These are phyloP conservation scores for Aspergillus sp. DNA, from an alignment of 2,329 filamentous ascomycete species.

Conservation along the genomic window DNA sequence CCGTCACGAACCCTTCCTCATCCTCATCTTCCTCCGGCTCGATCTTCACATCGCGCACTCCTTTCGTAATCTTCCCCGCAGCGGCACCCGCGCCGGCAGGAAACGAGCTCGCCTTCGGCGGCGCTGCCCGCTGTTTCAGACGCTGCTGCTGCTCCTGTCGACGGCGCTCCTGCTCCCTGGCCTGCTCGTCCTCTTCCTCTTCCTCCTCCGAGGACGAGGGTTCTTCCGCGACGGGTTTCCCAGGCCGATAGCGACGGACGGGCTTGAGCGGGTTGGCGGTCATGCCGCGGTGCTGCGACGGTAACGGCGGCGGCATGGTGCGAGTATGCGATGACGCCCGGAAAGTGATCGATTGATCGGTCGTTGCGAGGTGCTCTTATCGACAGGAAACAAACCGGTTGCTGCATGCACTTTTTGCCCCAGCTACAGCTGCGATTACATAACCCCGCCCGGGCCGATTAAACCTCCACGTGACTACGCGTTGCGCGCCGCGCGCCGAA, in stretches of 20 bases:
- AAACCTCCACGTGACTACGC: conserved; percentile 19
- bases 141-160: conserved; percentile 35
- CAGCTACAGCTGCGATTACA: background rate
- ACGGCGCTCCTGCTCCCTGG: conserved; percentile 56
- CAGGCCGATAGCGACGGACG: conserved; percentile 73
- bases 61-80: conserved; percentile 31
- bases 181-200: conserved; percentile 55
- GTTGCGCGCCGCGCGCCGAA: conserved; percentile 12
- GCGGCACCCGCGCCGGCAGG: conserved; percentile 25
- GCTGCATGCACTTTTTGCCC: background rate
- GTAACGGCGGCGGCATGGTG: conserved; percentile 46
- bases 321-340: background rate
- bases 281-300: conserved; percentile 63
- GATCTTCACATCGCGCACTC: conserved; percentile 33
- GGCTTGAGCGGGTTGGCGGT: conserved; percentile 84
- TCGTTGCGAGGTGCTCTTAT: background rate
- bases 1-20: conserved; percentile 61
- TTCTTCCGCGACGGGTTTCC: conserved; percentile 64
- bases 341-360: background rate
- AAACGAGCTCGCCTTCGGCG: conserved; percentile 42
- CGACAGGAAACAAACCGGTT: background rate
- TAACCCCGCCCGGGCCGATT: background rate
- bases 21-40: conserved; percentile 40
- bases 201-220: conserved; percentile 51
- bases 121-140: conserved; percentile 50